Conservation (phyloP, 2,329 filamentous ascomycete species). For the Pyrenochaeta sp. region DNA sequence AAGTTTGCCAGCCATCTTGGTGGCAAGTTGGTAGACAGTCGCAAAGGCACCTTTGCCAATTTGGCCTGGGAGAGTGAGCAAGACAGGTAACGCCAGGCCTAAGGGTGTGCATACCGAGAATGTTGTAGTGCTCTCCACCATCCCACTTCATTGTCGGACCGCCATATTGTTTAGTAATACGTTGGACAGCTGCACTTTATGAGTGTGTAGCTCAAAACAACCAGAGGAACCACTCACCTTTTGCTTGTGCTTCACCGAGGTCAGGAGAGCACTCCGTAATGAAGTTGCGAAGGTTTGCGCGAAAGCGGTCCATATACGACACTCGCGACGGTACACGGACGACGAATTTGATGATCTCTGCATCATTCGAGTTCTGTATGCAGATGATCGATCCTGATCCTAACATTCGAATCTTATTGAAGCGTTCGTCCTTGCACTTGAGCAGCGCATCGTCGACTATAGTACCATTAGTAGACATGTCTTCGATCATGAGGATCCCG, state of each 20-base stretch:
- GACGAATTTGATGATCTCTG: slow-evolving; percentile 78
- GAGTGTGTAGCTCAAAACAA: background rate
- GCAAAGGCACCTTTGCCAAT: slow-evolving; percentile 97
- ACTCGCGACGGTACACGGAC: slow-evolving; percentile 81
- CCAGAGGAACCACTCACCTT: slow-evolving; percentile 15
- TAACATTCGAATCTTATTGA: slow-evolving; percentile 68
- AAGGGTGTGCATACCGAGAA: slow-evolving; percentile 57
- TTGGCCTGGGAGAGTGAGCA: slow-evolving; percentile 55
- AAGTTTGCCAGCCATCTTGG: slow-evolving; percentile 81
- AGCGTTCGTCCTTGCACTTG: slow-evolving; percentile 54
- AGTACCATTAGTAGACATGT: slow-evolving; percentile 95
- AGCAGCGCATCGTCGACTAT: slow-evolving; percentile 79
- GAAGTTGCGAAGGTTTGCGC: slow-evolving; percentile 73
- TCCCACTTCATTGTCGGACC: slow-evolving; percentile 76
- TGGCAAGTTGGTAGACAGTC: slow-evolving; percentile 88
- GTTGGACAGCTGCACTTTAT: slow-evolving; percentile 24
- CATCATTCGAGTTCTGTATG: slow-evolving; percentile 63
- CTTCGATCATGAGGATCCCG: slow-evolving; percentile 88
- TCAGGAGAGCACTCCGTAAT: slow-evolving; percentile 54
- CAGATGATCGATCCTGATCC: slow-evolving; percentile 76
- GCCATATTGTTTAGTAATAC: slow-evolving; percentile 36
- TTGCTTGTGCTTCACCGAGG: slow-evolving; percentile 32
- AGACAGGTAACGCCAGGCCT: background rate
- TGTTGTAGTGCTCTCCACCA: slow-evolving; percentile 85
- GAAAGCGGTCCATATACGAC: slow-evolving; percentile 72